These are phyloP conservation scores for Chlorella ohadii DNA, from an alignment of 139 green algal species.

Conservation along the genomic window DNA sequence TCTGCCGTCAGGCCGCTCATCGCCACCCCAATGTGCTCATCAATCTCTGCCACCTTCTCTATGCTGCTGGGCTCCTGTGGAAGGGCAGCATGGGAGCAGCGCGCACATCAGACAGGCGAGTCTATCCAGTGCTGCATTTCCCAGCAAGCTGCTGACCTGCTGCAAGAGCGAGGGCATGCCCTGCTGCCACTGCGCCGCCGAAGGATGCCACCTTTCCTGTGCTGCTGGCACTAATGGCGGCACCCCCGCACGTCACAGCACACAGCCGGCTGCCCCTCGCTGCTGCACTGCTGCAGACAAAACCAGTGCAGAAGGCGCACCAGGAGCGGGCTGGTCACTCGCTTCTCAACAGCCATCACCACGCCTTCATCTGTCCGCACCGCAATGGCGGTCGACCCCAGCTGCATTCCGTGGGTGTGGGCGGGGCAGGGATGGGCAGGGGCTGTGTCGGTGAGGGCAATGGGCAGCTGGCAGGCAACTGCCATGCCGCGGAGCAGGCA, in stretches of 20 bases:
- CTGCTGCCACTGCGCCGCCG: no score
- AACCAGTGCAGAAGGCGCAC: no score
- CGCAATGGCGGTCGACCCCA: constrained; percentile 98
- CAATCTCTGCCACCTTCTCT: constrained; percentile 98
- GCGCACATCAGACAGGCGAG: neutral
- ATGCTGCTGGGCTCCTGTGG: constrained; percentile 91
- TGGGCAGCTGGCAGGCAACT: neutral
- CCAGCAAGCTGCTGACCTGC: no score
- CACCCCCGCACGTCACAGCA: no score
- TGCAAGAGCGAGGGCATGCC: no score
- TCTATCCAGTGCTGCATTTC: no score
- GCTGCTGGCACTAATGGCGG: no score
- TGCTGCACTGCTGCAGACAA: no score
- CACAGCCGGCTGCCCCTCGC: no score
- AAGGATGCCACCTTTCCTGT: no score
- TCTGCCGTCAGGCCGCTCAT: constrained; percentile 98
- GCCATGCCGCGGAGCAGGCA: no score
- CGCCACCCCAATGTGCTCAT: constrained; percentile 94
- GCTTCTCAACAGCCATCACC: constrained; percentile 97
- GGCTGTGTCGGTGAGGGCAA: no score
- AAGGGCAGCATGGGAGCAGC: neutral
- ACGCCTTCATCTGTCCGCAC: constrained; percentile 92
- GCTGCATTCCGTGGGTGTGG: constrained; percentile 58
- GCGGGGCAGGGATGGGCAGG: neutral
- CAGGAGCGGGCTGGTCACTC: constrained; percentile 84